Percentiles rank a stretch among this genome's conserved stretches.
Evolutionary conservation across 768 basidiomycete species (phyloP).

Genomic region (Boletus eberwhitei): DNA sequence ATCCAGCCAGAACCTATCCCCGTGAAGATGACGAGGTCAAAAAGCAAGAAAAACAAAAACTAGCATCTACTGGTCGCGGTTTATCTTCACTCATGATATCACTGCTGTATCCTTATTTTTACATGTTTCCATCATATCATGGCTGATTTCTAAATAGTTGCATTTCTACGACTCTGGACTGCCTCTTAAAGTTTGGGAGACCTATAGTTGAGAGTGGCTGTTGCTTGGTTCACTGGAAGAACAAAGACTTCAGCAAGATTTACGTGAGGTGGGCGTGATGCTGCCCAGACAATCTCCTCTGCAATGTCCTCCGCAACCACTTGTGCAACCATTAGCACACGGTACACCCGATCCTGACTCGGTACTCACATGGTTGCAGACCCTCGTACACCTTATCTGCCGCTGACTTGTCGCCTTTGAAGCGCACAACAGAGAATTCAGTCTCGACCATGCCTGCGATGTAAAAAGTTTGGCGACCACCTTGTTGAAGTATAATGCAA

Average conservation of each 20-base stretch:
- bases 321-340: conserved; percentile 29
- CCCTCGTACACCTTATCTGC: conserved; percentile 93
- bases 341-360: not conserved
- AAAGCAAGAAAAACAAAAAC: conserved; percentile 47
- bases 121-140: conserved; percentile 8
- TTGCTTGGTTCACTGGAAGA: conserved; percentile 78
- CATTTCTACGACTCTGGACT: not conserved
- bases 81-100: conserved; percentile 22
- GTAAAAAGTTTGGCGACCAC: not conserved
- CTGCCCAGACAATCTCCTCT: conserved; percentile 97
- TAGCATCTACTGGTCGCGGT: conserved; percentile 4
- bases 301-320: conserved; percentile 87
- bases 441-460: conserved; percentile 77
- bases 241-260: conserved; percentile 82
- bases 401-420: conserved; percentile 74
- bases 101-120: conserved; percentile 34
- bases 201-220: conserved; percentile 60
- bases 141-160: not conserved
- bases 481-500: conserved; percentile 1
- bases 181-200: conserved; percentile 21
- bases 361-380: conserved; percentile 70
- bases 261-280: conserved; percentile 86
- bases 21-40: conserved; percentile 55
- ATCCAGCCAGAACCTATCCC: conserved; percentile 33
- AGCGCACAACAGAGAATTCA: conserved; percentile 90